Evolutionary conservation across 2,329 filamentous ascomycete species (phyloP).

Genomic region (Triangularia verruculosa): DNA sequence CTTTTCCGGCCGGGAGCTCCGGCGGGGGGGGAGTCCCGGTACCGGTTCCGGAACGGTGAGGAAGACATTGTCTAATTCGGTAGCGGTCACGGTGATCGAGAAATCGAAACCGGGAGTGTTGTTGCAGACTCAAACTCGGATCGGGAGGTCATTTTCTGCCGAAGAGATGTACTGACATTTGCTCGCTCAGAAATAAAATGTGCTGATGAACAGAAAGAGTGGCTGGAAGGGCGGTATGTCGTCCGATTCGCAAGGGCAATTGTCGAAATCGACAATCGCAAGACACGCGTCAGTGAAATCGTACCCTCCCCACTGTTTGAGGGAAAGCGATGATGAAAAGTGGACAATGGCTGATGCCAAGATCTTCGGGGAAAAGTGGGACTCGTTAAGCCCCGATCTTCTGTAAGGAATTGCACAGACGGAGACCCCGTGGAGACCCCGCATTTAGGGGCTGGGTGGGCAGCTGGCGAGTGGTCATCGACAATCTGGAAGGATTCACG

Average conservation of each 20-base stretch:
- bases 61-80: constrained; percentile 20
- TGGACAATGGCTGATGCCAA: neutral
- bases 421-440: neutral
- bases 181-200: neutral
- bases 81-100: neutral
- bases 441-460: neutral
- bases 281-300: neutral
- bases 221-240: neutral
- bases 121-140: neutral
- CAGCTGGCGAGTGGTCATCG: neutral
- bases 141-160: neutral
- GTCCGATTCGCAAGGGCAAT: neutral
- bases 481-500: neutral
- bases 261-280: neutral
- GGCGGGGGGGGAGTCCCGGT: constrained; percentile 35
- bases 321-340: neutral
- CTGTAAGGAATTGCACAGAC: no score
- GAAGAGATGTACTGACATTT: neutral
- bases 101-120: neutral
- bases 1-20: constrained; percentile 35
- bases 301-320: neutral
- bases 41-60: constrained; percentile 31
- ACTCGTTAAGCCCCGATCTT: neutral
- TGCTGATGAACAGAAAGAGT: neutral
- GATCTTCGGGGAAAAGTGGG: neutral